A percentile compares a stretch with the other conserved stretches of the same genome.
These are phyloP conservation scores for Aspergillus hortae DNA, from an alignment of 2,329 filamentous ascomycete species.

Conservation along the genomic window DNA sequence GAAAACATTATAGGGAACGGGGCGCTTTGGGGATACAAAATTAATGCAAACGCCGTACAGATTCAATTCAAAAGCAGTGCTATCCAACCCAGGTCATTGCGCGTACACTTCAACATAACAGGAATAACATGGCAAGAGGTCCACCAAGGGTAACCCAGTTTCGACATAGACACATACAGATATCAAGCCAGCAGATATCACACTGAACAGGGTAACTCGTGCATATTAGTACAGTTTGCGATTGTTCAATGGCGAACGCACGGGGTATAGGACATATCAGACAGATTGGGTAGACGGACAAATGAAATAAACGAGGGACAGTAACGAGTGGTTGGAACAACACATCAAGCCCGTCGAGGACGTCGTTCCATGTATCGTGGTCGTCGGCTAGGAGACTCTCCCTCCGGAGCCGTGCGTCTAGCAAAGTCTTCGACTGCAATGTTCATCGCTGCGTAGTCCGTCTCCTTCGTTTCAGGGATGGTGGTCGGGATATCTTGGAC, in stretches of 20 bases:
- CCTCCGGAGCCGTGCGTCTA: slow-evolving; percentile 10
- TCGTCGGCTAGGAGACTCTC: slow-evolving; percentile 19
- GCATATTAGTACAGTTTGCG: slow-evolving; percentile 1
- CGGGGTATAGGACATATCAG: slow-evolving; percentile 16
- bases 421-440: slow-evolving; percentile 14
- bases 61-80: background rate
- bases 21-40: background rate
- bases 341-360: background rate
- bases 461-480: slow-evolving; percentile 7
- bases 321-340: background rate
- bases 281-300: slow-evolving; percentile 1
- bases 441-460: slow-evolving; percentile 6
- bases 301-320: background rate
- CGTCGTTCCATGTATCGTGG: slow-evolving; percentile 32
- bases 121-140: too few relatives aligned
- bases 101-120: too few relatives aligned
- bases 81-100: background rate
- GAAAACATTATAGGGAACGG: background rate
- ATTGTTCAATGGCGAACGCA: slow-evolving; percentile 9
- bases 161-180: slow-evolving; percentile 3
- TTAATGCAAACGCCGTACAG: background rate
- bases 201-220: slow-evolving; percentile 2
- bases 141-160: background rate
- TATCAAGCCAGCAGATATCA: slow-evolving; percentile 15
- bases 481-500: background rate